Conservation (phyloP, 768 basidiomycete species). For the Trametes coccinea region DNA sequence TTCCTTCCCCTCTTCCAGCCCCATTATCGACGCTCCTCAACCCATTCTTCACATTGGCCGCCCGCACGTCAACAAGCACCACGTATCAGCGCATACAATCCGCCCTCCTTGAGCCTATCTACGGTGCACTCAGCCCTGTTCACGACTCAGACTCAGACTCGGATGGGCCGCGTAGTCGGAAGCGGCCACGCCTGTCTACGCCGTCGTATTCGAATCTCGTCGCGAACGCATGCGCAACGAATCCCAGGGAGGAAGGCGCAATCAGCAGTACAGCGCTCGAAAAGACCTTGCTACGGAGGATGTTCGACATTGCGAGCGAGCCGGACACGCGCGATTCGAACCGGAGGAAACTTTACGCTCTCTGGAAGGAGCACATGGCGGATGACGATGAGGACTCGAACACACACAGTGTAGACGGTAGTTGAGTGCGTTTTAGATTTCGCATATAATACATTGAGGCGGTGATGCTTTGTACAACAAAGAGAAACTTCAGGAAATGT, state of each 20-base stretch:
- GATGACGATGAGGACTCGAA: conserved; percentile 45
- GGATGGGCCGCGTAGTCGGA: conserved; percentile 45
- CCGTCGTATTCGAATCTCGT: conserved; percentile 47
- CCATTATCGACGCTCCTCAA: conserved; percentile 56
- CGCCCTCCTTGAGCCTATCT: conserved; percentile 67
- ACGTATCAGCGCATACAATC: conserved; percentile 76
- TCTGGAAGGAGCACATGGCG: conserved; percentile 66
- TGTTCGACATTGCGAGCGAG: conserved; percentile 77
- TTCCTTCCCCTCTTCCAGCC: conserved; percentile 37
- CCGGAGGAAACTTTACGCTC: conserved; percentile 77
- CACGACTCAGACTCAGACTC: conserved; percentile 37
- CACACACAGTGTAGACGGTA: conserved; percentile 19
- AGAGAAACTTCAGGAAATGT: not conserved
- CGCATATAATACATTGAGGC: conserved; percentile 13
- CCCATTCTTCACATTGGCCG: conserved; percentile 75
- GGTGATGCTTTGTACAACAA: conserved; percentile 12
- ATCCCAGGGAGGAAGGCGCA: conserved; percentile 41
- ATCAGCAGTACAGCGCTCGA: conserved; percentile 43
- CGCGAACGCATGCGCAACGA: conserved; percentile 53
- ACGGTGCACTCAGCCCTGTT: conserved; percentile 48
- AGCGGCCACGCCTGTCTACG: conserved; percentile 47
- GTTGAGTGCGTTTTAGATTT: conserved; percentile 3
- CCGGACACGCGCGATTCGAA: conserved; percentile 76
- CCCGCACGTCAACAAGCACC: conserved; percentile 60
- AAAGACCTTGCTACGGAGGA: conserved; percentile 53